Percentiles rank a stretch among this genome's conserved stretches.
Evolutionary conservation across 805 yeast species (phyloP).

Genomic region (Candida coleopterorum): DNA sequence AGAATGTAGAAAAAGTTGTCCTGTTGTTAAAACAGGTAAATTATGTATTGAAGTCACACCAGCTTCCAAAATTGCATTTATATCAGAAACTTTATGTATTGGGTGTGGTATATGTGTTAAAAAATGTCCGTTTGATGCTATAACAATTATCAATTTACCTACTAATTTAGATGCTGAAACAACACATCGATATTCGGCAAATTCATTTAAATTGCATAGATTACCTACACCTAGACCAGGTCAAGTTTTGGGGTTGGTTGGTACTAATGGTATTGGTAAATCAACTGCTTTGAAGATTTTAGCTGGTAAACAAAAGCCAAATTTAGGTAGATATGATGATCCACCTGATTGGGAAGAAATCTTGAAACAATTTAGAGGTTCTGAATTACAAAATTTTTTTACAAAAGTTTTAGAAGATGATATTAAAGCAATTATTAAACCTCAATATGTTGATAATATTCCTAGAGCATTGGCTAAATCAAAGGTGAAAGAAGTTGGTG

Average conservation of each 20-base stretch:
- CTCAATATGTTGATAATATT: slow-evolving; percentile 96
- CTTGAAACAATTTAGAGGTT: slow-evolving; percentile 87
- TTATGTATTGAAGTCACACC: slow-evolving; percentile 96
- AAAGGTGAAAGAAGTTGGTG: slow-evolving; percentile 81
- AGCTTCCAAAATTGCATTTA: slow-evolving; percentile 85
- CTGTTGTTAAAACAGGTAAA: slow-evolving; percentile 96
- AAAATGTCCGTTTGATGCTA: slow-evolving; percentile 97
- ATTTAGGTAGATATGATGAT: slow-evolving; percentile 86
- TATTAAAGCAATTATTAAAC: slow-evolving; percentile 95
- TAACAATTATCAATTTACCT: slow-evolving; percentile 91
- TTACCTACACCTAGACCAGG: slow-evolving; percentile 99
- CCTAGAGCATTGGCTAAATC: slow-evolving; percentile 92
- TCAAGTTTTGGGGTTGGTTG: slow-evolving; percentile 95
- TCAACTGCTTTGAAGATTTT: slow-evolving; percentile 94
- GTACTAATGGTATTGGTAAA: slow-evolving; percentile 99
- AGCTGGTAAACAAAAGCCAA: slow-evolving; percentile 97
- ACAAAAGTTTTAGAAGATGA: slow-evolving; percentile 91
- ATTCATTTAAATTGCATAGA: slow-evolving; percentile 94
- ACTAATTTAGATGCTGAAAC: slow-evolving; percentile 90
- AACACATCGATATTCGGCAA: slow-evolving; percentile 96
- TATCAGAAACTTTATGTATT: slow-evolving; percentile 89
- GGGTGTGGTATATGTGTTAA: slow-evolving; percentile 99
- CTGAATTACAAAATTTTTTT: slow-evolving; percentile 94
- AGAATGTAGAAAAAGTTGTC: slow-evolving; percentile 95
- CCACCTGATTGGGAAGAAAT: slow-evolving; percentile 99